A percentile compares a stretch with the other conserved stretches of the same genome.
These are phyloP conservation scores for Achaetomiella virescens DNA, from an alignment of 495 filamentous ascomycete genomes.

Conservation along the genomic window DNA sequence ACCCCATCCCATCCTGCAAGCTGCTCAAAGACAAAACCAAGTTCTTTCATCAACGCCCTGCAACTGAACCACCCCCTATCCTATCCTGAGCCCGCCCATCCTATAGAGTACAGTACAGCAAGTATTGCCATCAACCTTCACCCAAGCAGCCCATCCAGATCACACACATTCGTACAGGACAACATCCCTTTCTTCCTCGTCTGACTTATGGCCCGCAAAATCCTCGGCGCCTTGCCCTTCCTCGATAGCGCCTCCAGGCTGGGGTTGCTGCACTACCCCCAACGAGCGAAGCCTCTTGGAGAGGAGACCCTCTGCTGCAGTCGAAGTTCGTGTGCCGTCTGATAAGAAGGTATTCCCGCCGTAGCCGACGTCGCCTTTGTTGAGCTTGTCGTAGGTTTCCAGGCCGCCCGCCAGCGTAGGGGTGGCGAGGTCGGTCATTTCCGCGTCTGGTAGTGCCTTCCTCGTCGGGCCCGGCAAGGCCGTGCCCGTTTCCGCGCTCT, in stretches of 20 bases:
- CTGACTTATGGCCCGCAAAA: too few species aligned
- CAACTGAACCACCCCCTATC: too few species aligned
- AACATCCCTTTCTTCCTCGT: too few species aligned
- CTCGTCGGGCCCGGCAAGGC: background rate
- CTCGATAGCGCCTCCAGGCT: background rate
- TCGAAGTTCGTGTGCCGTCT: constrained; percentile 15
- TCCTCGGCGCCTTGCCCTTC: too few species aligned
- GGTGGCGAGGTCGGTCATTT: background rate
- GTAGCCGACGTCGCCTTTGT: constrained; percentile 61
- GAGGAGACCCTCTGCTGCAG: constrained; percentile 35
- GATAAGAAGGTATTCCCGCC: constrained; percentile 51
- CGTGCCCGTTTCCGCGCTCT: background rate
- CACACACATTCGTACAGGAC: too few species aligned
- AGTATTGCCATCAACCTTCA: too few species aligned
- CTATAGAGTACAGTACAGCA: too few species aligned
- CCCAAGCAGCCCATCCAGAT: too few species aligned
- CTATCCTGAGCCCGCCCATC: too few species aligned
- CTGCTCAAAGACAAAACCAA: too few species aligned
- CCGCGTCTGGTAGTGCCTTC: background rate
- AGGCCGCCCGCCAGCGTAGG: background rate
- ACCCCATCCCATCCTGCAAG: too few species aligned
- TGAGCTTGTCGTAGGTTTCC: constrained; percentile 24
- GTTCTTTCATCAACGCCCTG: too few species aligned
- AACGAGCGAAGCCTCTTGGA: constrained; percentile 41
- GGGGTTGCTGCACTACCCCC: constrained; percentile 22